Base-by-base conservation (phyloP, 2,329 filamentous ascomycete genomes). In the Scytalidium lignicola region DNA sequence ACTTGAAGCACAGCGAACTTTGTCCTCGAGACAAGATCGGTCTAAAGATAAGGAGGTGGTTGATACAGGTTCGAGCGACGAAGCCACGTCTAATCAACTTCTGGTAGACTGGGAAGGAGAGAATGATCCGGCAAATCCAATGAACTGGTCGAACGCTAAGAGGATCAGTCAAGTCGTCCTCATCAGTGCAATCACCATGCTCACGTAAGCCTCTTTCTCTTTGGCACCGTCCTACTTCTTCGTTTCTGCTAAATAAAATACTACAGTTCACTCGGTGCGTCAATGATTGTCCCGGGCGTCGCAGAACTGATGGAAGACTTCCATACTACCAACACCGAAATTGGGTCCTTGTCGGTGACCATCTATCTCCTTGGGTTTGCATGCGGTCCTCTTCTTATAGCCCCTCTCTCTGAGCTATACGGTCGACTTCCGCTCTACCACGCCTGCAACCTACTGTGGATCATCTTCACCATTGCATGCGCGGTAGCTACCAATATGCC, bases 321-420 rank as follows among this genome's bases (percentile, higher is more conserved):
- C 26, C 26, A 28, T 13, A 7, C 26, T 13, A 7, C 26, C 13
- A 28, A 28, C 13, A 28, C 26, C 26, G 26, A 28, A 28, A 7
- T 28, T 13, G 26, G 7, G 13, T 73, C 80, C 0, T 84, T 88
- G 49, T 80, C 84, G 53, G 80, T 88, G 66, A 32, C 59, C 15
- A 57, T 59, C 5, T 53, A 83, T 61, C 70, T 88, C 3, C 67
- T 86, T 0, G 83, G 84, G 26, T 79, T 79, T 51, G 79, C 76
- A 2, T 74, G 79, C 23, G 82, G 80, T 0, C 80, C 81, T 0
- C 62, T 84, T 45, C 42, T 83, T 6, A 74, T 79, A 49, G 79
- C 77, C 0, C 81, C 83, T 0, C 50, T 84, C 6, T 79, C 74
- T 8, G 82, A 86, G 59, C 62, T 80, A 4, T 80, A 77, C 54